Evolutionary conservation across 2,329 filamentous ascomycete species (phyloP).

Genomic region (Penicillium glabrum): DNA sequence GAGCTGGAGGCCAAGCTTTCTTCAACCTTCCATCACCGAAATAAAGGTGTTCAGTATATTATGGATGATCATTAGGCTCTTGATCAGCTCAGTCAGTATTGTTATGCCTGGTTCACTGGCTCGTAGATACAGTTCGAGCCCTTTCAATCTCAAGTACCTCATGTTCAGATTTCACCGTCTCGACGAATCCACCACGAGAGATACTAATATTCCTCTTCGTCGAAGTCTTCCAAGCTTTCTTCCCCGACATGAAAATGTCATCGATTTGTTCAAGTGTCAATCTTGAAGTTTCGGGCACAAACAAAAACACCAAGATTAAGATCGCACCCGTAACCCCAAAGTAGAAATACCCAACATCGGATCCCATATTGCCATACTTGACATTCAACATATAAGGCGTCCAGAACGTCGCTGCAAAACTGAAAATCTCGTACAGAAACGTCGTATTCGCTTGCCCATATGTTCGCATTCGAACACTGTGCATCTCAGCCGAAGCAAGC

Average conservation of each 20-base stretch:
- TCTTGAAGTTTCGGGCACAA: conserved; percentile 27
- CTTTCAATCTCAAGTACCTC: background rate
- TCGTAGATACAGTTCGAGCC: background rate
- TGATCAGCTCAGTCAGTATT: too few species aligned
- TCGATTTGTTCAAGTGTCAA: conserved; percentile 31
- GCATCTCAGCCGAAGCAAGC: conserved; percentile 27
- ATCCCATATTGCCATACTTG: conserved; percentile 26
- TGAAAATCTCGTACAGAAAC: conserved; percentile 23
- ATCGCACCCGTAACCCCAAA: conserved; percentile 19
- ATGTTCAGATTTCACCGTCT: background rate
- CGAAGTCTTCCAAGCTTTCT: conserved; percentile 26
- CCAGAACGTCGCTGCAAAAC: conserved; percentile 25
- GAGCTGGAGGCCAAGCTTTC: too few species aligned
- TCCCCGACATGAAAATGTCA: conserved; percentile 21
- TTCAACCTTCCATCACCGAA: too few species aligned
- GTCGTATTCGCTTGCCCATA: conserved; percentile 26
- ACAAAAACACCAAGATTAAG: conserved; percentile 14
- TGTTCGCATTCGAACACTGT: conserved; percentile 25
- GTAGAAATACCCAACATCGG: conserved; percentile 31
- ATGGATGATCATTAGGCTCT: too few species aligned
- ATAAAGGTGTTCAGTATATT: too few species aligned
- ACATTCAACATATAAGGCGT: conserved; percentile 26
- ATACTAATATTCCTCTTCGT: conserved; percentile 13
- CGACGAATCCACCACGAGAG: background rate
- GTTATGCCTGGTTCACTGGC: background rate